Base-by-base conservation (phyloP, 495 filamentous ascomycete species). In the Xylaria telfairii region DNA sequence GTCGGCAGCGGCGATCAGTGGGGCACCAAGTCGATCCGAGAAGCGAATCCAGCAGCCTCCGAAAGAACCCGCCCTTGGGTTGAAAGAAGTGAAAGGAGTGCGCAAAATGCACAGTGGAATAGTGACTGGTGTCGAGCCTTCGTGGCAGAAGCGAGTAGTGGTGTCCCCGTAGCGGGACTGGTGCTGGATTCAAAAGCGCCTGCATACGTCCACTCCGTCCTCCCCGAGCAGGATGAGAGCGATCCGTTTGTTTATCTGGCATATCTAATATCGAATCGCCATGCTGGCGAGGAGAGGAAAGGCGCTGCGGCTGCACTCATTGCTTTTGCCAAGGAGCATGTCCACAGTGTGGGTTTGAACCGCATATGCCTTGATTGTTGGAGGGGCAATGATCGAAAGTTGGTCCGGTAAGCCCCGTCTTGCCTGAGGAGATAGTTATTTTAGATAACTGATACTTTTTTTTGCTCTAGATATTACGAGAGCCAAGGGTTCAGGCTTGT, bases 291-390 rank as follows among this genome's bases (percentile, higher is more conserved):
- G 47, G 47, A 51, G 47, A 51, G 47, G 47, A 51, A 51, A 24
- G 47, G 47, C 47, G 47, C 47, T 51, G 47, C 47, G 4, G 47
- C 47, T 3, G 47, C 47, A 24, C 47, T 51, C 21, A 17, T 51
- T 7, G 21, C 15, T n/a, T n/a, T 26, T 24, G 47, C 47, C 19
- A 51, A 51, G 21, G 47, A 51, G 9, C 47, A 51, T 17, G 47
- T 51, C 19, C 47, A 19, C 17, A 10, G n/a, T 21, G 19, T 51
- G 47, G 47, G 47, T 7, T 51, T 51, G 47, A 51, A 51, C 47
- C 47, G 47, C 47, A 51, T 51, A 51, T 51, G 47, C 47, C 47
- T 51, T 51, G 47, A 51, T 26, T 51, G 47, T 51, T 51, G 47
- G 47, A n/a, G 47, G 19, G 47, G 47, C 47, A 51, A 51, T 7